Conservation (phyloP, 305 asterid species). For the Rubia balearica region DNA sequence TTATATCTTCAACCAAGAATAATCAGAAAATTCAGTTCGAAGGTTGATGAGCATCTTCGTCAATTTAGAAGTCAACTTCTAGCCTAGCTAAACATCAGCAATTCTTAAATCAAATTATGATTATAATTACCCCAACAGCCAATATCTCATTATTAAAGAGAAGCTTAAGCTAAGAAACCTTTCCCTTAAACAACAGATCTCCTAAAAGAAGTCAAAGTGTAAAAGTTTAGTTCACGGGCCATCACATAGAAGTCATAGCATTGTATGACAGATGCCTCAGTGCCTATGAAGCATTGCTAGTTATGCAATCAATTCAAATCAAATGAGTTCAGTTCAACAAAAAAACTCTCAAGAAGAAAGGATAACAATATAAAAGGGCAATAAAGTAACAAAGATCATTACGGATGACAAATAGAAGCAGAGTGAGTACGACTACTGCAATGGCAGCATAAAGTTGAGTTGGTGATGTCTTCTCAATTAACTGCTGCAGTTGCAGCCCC, state of each 20-base stretch:
- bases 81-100: constrained; percentile 5
- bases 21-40: no score
- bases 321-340: not conserved
- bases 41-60: no score
- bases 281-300: not conserved
- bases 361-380: not conserved
- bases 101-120: not conserved
- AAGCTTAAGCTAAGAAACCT: not conserved
- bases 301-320: not conserved
- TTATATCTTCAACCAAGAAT: constrained; percentile 1
- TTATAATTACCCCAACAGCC: not conserved
- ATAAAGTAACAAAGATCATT: not conserved
- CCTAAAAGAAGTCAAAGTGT: not conserved
- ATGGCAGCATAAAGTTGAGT: constrained; percentile 23
- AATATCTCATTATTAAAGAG: not conserved
- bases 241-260: not conserved
- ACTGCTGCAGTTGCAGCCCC: constrained; percentile 20
- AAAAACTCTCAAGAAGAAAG: not conserved
- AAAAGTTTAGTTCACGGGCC: not conserved
- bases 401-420: constrained; percentile 25
- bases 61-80: not conserved
- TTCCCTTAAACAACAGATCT: not conserved
- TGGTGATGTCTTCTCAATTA: constrained; percentile 23
- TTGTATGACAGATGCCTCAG: not conserved
- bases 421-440: constrained; percentile 21